Evolutionary conservation across 2,329 filamentous ascomycete species (phyloP), one percentile per base, ranked within the genome.

Genomic region (Dothidotthia symphoricarpi): DNA sequence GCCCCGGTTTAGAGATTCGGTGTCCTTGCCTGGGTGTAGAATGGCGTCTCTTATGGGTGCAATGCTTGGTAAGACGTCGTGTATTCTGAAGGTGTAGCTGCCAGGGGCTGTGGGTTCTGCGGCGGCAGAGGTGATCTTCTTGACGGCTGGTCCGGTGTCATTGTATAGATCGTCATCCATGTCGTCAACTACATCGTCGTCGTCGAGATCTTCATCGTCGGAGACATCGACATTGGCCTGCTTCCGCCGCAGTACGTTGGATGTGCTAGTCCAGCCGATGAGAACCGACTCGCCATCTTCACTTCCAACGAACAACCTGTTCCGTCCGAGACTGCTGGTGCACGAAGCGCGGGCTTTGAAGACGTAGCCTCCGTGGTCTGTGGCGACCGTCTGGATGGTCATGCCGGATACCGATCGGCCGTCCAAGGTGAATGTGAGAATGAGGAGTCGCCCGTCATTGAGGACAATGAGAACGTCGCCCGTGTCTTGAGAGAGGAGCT

Each of bases 401-500:
- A 98, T 75, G 1, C 88, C 89, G 16, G 90, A 95, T 2, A 98
- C 88, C 2, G 87, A 94, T 37, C 93, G 81, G 12, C 94, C 93
- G 61, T 96, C 90, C 44, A 96, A 80, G 37, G 82, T 83, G 70
- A 98, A 96, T 12, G 79, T 83, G 10, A 97, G 68, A 15, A 93
- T 76, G 8, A 81, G 81, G 31, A 95, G 73, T 14, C 78, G 77
- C 0, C 93, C 93, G 52, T 85, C 82, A 39, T 81, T 81, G 16
- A 95, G 75, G 6, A 93, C 77, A 24, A 98, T 74, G n/a, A 98
- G 72, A 44, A 97, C 75, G 58, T 97, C 90, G 2, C 88, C 88
- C 17, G 78, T 82, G 35, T 89, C 85, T 12, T 81, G 75, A 3
- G 85, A 86, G 5, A 98, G 69, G 26, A 85, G 76, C 49, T 94